A percentile compares a stretch with the other conserved stretches of the same genome.
Evolutionary conservation across 148 eudicot species (phyloP).

Genomic region (Beta vulgaris): DNA sequence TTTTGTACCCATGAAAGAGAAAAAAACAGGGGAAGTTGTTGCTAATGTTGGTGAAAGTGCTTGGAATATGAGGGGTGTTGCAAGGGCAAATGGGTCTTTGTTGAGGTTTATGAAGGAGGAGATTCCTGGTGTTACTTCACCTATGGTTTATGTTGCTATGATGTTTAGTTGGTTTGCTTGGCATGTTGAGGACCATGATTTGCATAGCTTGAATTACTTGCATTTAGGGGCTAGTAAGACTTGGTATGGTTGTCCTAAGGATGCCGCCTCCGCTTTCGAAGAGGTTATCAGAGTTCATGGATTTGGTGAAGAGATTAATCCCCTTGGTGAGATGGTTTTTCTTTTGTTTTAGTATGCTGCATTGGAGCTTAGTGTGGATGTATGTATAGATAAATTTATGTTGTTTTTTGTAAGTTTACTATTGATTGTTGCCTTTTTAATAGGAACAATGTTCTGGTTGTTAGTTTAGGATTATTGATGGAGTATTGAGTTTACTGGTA

Average conservation of each 20-base stretch:
- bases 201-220: constrained; percentile 97
- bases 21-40: constrained; percentile 37
- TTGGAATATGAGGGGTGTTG: constrained; percentile 95
- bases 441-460: background rate
- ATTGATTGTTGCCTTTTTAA: background rate
- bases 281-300: constrained; percentile 89
- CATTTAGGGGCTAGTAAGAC: constrained; percentile 90
- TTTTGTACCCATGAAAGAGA: constrained; percentile 39
- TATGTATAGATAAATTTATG: constrained; percentile 3
- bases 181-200: constrained; percentile 98
- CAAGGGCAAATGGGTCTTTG: constrained; percentile 80
- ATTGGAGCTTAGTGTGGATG: background rate
- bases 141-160: constrained; percentile 96
- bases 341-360: background rate
- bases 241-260: constrained; percentile 96
- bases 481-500: too few species aligned
- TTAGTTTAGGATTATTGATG: background rate
- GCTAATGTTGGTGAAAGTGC: constrained; percentile 68
- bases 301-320: constrained; percentile 92
- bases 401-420: background rate
- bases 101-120: constrained; percentile 97
- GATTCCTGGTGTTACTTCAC: constrained; percentile 96
- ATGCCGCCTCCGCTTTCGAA: constrained; percentile 83
- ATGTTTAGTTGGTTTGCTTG: constrained; percentile 99
- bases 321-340: constrained; percentile 66